Evolutionary conservation across 805 yeast genomes (phyloP).

Genomic region (Zygoascus tannicola): DNA sequence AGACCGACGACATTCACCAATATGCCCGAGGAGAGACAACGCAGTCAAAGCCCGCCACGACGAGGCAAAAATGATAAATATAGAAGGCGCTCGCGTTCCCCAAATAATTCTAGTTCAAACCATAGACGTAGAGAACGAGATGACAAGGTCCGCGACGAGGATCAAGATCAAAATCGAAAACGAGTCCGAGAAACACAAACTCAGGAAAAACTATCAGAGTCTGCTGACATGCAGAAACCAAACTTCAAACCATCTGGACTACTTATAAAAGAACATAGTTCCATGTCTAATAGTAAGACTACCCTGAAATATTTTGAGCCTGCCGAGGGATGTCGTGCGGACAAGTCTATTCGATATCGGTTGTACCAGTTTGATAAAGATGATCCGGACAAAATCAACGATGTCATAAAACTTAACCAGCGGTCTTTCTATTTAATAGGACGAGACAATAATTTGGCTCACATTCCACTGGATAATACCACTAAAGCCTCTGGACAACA

Average conservation of each 20-base stretch:
- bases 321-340: slow-evolving; percentile 23
- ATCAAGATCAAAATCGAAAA: no score
- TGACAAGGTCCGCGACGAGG: no score
- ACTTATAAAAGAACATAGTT: slow-evolving; percentile 29
- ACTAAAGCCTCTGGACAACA: slow-evolving; percentile 38
- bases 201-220: not conserved
- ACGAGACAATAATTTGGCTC: slow-evolving; percentile 30
- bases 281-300: slow-evolving; percentile 24
- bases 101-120: no score
- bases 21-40: no score
- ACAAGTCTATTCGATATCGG: slow-evolving; percentile 20
- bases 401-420: slow-evolving; percentile 21
- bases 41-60: no score
- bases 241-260: slow-evolving; percentile 37
- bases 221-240: slow-evolving; percentile 17
- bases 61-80: no score
- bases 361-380: slow-evolving; percentile 27
- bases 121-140: no score
- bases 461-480: slow-evolving; percentile 30
- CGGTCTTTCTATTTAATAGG: slow-evolving; percentile 32
- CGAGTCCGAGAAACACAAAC: not conserved
- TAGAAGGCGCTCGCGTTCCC: no score
- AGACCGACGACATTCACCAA: no score
- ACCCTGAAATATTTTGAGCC: slow-evolving; percentile 32
- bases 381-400: slow-evolving; percentile 8